Base-by-base conservation (phyloP, 164 flowering plant genomes). In the Nelumbo lutea region DNA sequence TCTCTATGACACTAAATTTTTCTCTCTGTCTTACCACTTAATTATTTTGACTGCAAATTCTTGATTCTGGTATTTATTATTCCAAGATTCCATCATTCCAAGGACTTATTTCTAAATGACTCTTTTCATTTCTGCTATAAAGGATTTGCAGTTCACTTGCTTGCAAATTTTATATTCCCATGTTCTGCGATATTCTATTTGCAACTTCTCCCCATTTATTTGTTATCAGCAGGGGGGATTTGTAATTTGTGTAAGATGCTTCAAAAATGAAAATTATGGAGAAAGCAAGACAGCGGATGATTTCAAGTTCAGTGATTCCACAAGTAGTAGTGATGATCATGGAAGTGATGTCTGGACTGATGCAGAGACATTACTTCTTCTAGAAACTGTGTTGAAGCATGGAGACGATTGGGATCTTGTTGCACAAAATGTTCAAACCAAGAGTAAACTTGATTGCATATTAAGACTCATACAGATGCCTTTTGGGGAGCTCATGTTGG, bases 321-420 rank as follows among this genome's bases (percentile, higher is more conserved):
- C 40, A 40, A 80, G 70, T 52, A 71, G 59, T 46, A 70, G 13
- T 67, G 73, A 58, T 41, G 67, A 57, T 61, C 62, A 43, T 62
- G 83, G 62, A 70, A 69, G 77, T 70, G 71, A 59, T 61, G 75
- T 52, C 39, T 95, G 99, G 99, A 84, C 89, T 41, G 99, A 95
- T 64, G 82, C 81, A 60, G 99, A 95, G 78, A 88, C 85, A 53
- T 68, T 86, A 48, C 88, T 90, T 78, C 94, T 95, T 61, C 75
- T 95, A 55, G 98, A 95, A 70, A 87, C 96, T 67, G 85, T 88
- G 60, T 50, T 82, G 78, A 88, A 79, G 81, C 88, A 92, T 76
- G 97, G 99, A 67, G 96, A 89, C 79, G 88, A 90, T 63, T 95
- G 99, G 97, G 92, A 90, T 42, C 88, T 83, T 70, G 93, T 93